phyloP scores from a whole-genome alignment of 139 green algal genomes.

The Bryopsis sp. region DNA sequence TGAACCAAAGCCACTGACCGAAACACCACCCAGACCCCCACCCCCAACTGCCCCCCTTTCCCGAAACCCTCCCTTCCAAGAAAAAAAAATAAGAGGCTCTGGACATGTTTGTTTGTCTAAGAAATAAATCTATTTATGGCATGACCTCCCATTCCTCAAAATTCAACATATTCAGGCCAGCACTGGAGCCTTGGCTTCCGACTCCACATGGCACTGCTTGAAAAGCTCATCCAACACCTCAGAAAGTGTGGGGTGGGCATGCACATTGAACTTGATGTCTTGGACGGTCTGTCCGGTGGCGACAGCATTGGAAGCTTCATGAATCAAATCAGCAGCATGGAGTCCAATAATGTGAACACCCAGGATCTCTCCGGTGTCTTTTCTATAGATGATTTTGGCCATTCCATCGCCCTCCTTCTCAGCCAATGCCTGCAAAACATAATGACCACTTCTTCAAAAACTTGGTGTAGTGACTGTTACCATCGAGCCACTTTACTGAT shows the following conservation, averaged over 20 bases:
- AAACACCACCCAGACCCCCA: no score
- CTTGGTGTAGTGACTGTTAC: no score
- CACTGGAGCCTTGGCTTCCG: constrained; percentile 2
- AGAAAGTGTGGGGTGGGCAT: constrained; percentile 94
- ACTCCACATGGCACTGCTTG: constrained; percentile 65
- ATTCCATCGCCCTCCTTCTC: constrained; percentile 97
- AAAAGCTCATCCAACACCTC: constrained; percentile 97
- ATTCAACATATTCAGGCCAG: neutral
- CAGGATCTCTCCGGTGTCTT: constrained; percentile 94
- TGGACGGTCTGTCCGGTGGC: constrained; percentile 74
- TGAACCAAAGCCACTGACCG: no score
- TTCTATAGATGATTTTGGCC: constrained; percentile 94
- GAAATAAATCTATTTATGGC: neutral
- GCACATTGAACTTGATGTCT: constrained; percentile 97
- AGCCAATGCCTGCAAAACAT: constrained; percentile 88
- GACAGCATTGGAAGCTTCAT: constrained; percentile 97
- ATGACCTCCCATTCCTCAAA: no score
- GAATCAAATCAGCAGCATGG: constrained; percentile 97
- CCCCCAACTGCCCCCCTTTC: no score
- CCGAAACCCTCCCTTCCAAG: no score
- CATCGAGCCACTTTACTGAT: no score
- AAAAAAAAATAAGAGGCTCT: constrained; percentile 6
- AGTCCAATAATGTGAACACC: constrained; percentile 92
- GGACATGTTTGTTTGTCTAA: neutral
- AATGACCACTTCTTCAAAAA: no score